A percentile compares a stretch with the other conserved stretches of the same genome.
phyloP scores from a whole-genome alignment of 2,329 filamentous ascomycete genomes.

The Botryotinia globosa region DNA sequence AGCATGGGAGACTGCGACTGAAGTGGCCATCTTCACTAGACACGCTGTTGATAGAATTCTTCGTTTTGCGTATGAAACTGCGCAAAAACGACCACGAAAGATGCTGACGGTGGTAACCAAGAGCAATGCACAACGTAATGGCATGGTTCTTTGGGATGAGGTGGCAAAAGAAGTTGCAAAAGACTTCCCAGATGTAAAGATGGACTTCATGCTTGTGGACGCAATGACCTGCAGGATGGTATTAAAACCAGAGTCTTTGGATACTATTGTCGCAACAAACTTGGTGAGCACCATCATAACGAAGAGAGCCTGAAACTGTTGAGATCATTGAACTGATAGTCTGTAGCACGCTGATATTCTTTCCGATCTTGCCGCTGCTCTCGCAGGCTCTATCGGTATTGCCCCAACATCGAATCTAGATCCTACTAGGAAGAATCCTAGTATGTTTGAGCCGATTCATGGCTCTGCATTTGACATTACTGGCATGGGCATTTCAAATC shows the following conservation, averaged over 20 bases:
- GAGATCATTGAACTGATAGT: background rate
- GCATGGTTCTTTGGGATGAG: conserved; percentile 67
- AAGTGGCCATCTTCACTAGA: conserved; percentile 61
- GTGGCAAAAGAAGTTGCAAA: conserved; percentile 42
- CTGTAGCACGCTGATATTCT: conserved; percentile 59
- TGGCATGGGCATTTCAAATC: conserved; percentile 55
- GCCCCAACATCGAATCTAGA: conserved; percentile 69
- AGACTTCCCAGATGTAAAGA: background rate
- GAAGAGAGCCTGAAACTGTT: background rate
- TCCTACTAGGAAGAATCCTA: conserved; percentile 52
- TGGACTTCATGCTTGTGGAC: background rate
- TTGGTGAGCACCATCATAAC: conserved; percentile 35
- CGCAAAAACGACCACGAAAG: conserved; percentile 53
- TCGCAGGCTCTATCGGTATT: conserved; percentile 70
- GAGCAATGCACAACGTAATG: conserved; percentile 63
- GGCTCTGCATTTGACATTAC: conserved; percentile 58
- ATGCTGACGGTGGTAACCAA: conserved; percentile 62
- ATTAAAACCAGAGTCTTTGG: conserved; percentile 54
- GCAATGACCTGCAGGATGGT: conserved; percentile 48
- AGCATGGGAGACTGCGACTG: conserved; percentile 59
- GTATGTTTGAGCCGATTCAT: conserved; percentile 62
- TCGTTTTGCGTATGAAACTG: conserved; percentile 59
- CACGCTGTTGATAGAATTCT: conserved; percentile 59
- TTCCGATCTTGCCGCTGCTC: conserved; percentile 66
- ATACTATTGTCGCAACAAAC: conserved; percentile 64